Base-by-base conservation (phyloP, 1,284 basidiomycete species). In the Porodaedalea pini region DNA sequence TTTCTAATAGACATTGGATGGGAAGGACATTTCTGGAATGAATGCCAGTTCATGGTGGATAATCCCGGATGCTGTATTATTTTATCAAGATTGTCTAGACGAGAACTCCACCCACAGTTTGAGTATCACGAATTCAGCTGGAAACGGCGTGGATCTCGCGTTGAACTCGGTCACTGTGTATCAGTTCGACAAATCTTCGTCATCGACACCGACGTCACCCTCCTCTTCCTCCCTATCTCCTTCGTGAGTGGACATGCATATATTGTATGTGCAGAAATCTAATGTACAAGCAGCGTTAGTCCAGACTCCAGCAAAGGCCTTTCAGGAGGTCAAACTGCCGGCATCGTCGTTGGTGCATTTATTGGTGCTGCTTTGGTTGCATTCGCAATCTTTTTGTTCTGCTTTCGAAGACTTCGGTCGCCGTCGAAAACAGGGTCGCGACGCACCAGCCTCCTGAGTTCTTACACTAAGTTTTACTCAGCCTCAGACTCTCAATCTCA, bases 41-140 rank as follows among this genome's bases (percentile, higher is more conserved):
- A 72, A 73, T 52, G 69, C 65, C 29, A 70, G 65, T 44, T 70
- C 70, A 1, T 62, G 63, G 52, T 72, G 68, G 68, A 63, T 68
- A 6, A 63, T 72, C 29, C 68, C 68, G 15, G 67, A 73, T 56
- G 63, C 70, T 27, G 56, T 73, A n/a, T 59, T 73, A 32, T 73
- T 64, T 59, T 70, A 70, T 51, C 64, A 66, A 53, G 65, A 67
- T 48, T 72, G 70, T 4, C 58, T 74, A 39, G 67, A 73, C 54
- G 67, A 71, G 6, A 62, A 56, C 7, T 57, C 29, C 37, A 66
- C 58, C 11, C 67, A 73, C 50, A 62, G 63, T 10, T 56, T 73
- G 40, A 66, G 57, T 27, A 51, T 73, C 36, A 67, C 63, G 11
- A 70, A 70, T 48, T 48, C 63, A 34, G 54, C 59, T 34, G 58